Percentiles rank a stretch among this genome's conserved stretches.
These are phyloP conservation scores for Cytospora piceicola DNA, from an alignment of 2,329 filamentous ascomycete genomes.

Conservation along the genomic window DNA sequence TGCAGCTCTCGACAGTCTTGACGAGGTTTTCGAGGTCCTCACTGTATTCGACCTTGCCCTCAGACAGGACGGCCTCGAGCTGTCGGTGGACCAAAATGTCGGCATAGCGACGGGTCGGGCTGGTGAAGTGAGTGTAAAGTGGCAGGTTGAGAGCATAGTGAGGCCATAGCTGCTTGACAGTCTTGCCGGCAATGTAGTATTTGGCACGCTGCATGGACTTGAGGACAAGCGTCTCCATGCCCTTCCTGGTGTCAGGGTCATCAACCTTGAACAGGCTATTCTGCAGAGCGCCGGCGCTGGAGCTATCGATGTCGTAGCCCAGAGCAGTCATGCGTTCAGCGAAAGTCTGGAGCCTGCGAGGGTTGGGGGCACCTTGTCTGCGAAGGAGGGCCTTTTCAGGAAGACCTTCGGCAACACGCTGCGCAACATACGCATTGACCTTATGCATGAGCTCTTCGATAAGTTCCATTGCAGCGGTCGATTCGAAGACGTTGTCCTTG, in stretches of 20 bases:
- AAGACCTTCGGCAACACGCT: conserved; percentile 76
- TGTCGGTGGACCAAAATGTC: conserved; percentile 96
- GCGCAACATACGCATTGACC: conserved; percentile 85
- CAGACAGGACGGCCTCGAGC: conserved; percentile 82
- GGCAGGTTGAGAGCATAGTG: conserved; percentile 94
- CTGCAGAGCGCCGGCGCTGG: conserved; percentile 87
- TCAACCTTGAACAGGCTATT: conserved; percentile 94
- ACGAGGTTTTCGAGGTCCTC: conserved; percentile 87
- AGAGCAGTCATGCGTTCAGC: conserved; percentile 91
- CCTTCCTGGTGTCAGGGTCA: conserved; percentile 87
- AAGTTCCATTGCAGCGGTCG: conserved; percentile 84
- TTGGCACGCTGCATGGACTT: conserved; percentile 97
- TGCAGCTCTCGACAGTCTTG: conserved; percentile 94
- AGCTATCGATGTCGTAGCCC: conserved; percentile 85
- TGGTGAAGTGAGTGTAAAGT: conserved; percentile 96
- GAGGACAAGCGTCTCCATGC: conserved; percentile 93
- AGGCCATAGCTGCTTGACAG: conserved; percentile 74
- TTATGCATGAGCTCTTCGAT: conserved; percentile 96
- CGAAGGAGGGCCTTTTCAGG: conserved; percentile 93
- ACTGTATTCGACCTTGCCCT: conserved; percentile 79
- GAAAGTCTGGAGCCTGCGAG: conserved; percentile 86
- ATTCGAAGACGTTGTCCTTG: conserved; percentile 94
- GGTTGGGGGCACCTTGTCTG: conserved; percentile 82
- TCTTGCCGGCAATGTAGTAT: conserved; percentile 86
- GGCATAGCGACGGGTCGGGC: conserved; percentile 90